phyloP scores from a whole-genome alignment of 768 basidiomycete genomes.

The Cystofilobasidium ferigula region DNA sequence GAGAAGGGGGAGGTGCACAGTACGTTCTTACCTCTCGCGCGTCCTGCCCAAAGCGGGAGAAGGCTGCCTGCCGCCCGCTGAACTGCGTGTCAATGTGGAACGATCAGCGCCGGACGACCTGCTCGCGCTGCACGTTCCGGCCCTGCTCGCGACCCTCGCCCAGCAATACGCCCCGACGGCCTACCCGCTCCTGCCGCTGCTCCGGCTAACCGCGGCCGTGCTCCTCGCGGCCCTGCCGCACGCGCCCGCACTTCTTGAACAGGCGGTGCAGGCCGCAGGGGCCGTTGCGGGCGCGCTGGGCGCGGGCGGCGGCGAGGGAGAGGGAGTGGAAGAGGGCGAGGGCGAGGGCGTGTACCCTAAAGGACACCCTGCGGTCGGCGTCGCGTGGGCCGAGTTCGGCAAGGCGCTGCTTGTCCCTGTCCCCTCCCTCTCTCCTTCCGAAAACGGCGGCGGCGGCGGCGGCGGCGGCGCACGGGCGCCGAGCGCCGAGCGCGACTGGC shows the following conservation, averaged over 20 bases:
- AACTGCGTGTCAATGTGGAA: no score
- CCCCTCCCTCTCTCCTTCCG: no score
- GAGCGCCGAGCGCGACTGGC: no score
- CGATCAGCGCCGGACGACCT: constrained; percentile 45
- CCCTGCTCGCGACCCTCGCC: constrained; percentile 54
- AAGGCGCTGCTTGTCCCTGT: constrained; percentile 60
- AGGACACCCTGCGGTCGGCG: constrained; percentile 66
- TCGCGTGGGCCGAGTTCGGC: constrained; percentile 66
- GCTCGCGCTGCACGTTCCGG: constrained; percentile 44
- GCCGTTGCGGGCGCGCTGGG: not conserved
- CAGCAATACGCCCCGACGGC: constrained; percentile 53
- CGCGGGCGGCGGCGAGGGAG: not conserved
- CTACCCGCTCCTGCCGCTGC: constrained; percentile 65
- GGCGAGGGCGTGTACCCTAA: constrained; percentile 47
- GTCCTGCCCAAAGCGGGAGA: no score
- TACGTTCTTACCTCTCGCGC: no score
- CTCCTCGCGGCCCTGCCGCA: constrained; percentile 48
- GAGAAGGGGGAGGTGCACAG: constrained; percentile 18
- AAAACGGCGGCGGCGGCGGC: no score
- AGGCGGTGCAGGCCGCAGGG: constrained; percentile 33
- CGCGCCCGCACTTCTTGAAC: constrained; percentile 43
- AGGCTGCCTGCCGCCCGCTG: no score
- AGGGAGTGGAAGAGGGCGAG: no score
- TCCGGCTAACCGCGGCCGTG: constrained; percentile 50
- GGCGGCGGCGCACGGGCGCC: no score